Evolutionary conservation across 1,284 basidiomycete species (phyloP), one percentile per base, ranked within the genome.

Genomic region (Coriolopsis trogii): DNA sequence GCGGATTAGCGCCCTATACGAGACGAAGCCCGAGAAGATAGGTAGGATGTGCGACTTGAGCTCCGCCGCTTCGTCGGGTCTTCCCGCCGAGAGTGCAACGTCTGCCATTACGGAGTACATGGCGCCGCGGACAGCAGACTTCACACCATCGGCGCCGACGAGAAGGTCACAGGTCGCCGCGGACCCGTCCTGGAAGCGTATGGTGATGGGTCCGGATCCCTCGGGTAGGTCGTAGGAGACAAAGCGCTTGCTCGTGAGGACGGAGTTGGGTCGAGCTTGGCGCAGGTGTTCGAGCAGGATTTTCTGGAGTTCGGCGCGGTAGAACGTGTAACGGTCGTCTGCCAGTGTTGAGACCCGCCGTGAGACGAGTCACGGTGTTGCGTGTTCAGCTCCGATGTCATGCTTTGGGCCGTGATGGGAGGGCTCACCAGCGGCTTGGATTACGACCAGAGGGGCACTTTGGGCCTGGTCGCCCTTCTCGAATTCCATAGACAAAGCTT

Each of bases 271-370:
- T 8, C 5, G 21, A 15, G 12, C 28, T 7, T n/a, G n/a, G n/a
- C n/a, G n/a, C 6, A 39, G 30, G 7, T 69, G 72, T 44, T 66
- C 60, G 9, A 81, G 69, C 49, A 82, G 72, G 0, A 72, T 73
- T 40, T 70, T 68, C 49, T 81, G 77, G 57, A 81, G 79, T 55
- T 81, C 77, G 29, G 78, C 72, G 4, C 80, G 73, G 63, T 81
- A 79, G 55, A 80, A 74, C 25, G 70, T 65, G 51, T 75, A 64
- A 43, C 78, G 53, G 41, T 65, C 64, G 21, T 77, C 79, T n/a
- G n/a, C n/a, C n/a, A n/a, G n/a, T 82, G 58, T 24, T 8, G 12
- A 25, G 6, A 16, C 1, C 4, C 4, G 4, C n/a, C 4, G 10
- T n/a, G n/a, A n/a, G n/a, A n/a, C 13, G 16, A 3, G 25, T 4